These are phyloP conservation scores for Cladosporium sp. DNA, from an alignment of 2,329 filamentous ascomycete genomes.

Conservation along the genomic window DNA sequence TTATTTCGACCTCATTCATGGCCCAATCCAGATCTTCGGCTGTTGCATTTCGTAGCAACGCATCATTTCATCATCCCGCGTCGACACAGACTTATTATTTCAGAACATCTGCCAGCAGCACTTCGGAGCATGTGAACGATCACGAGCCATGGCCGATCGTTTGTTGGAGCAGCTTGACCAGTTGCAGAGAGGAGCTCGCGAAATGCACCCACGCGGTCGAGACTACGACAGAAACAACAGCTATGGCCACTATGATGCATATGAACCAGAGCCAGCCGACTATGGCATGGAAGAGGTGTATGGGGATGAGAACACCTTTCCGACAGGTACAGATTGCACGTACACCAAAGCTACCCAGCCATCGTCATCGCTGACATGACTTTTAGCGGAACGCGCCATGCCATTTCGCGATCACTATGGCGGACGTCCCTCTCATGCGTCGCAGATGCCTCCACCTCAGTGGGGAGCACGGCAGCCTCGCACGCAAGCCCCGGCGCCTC, in stretches of 20 bases:
- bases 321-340: background rate
- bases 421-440: background rate
- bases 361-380: background rate
- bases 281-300: background rate
- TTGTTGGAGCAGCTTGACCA: conserved; percentile 27
- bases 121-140: background rate
- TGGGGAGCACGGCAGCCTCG: background rate
- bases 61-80: background rate
- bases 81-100: background rate
- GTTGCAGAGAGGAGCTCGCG: conserved; percentile 20
- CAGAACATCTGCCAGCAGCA: background rate
- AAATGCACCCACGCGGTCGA: background rate
- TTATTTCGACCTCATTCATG: conserved; percentile 3
- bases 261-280: background rate
- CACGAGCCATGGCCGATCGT: conserved; percentile 18
- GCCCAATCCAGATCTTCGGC: background rate
- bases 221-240: conserved; percentile 7
- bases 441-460: background rate
- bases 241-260: conserved; percentile 13
- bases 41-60: background rate
- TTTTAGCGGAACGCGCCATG: background rate
- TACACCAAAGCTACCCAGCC: background rate
- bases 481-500: background rate
- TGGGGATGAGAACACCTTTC: background rate
- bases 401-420: background rate